Percentiles rank a stretch among this genome's conserved stretches.
Evolutionary conservation across 2,329 filamentous ascomycete species (phyloP).

Genomic region (Dryadomyces quercivorus): DNA sequence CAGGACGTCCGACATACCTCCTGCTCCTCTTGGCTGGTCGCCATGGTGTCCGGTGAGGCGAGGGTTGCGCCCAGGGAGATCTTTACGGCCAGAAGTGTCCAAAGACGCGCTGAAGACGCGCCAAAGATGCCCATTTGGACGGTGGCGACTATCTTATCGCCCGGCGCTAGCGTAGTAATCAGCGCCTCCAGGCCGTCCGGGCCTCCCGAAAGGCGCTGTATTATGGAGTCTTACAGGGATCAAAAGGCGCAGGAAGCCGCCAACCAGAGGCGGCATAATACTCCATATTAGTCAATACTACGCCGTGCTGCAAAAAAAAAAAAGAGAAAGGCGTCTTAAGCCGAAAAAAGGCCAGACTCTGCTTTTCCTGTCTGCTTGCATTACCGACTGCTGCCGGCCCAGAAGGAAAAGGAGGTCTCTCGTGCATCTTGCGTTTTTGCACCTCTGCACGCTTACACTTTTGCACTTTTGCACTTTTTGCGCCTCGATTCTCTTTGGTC

Average conservation of each 20-base stretch:
- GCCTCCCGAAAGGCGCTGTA: not conserved
- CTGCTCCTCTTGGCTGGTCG: conserved; percentile 15
- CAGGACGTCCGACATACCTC: conserved; percentile 12
- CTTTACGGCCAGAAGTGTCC: not conserved
- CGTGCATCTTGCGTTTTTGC: not conserved
- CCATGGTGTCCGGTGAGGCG: conserved; percentile 10
- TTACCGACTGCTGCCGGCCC: not conserved
- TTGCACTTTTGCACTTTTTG: not conserved
- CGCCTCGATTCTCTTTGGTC: not conserved
- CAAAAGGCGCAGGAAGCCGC: not conserved
- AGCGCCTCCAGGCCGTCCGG: not conserved
- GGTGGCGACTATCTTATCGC: not conserved
- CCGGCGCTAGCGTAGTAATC: not conserved
- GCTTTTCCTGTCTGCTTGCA: not conserved
- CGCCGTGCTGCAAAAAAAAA: not conserved
- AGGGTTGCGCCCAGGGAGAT: not conserved
- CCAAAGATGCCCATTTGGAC: not conserved
- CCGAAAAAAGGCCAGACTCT: not conserved
- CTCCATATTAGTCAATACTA: not conserved
- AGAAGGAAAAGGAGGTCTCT: not conserved
- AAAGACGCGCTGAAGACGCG: not conserved
- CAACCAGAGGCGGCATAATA: not conserved
- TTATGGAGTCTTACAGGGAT: not conserved
- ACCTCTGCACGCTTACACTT: too few species aligned
- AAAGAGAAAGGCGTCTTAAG: not conserved